These are phyloP conservation scores for Fusarium sp. DNA, from an alignment of 2,329 filamentous ascomycete genomes.

Conservation along the genomic window DNA sequence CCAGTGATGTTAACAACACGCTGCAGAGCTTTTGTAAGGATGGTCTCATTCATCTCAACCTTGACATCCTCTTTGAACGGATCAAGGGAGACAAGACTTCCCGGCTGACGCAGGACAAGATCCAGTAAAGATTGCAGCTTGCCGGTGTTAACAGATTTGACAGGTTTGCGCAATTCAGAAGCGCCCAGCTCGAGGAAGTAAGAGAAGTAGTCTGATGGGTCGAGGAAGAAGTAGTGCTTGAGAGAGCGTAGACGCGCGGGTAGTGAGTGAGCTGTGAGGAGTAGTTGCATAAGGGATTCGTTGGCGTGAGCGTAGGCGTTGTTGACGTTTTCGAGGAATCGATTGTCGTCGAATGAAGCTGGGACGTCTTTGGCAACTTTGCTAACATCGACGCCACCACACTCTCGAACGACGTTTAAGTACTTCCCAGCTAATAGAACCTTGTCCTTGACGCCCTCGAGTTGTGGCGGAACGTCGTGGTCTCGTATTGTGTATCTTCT, in stretches of 20 bases:
- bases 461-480: conserved; percentile 88
- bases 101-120: conserved; percentile 93
- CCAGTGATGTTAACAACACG: conserved; percentile 96
- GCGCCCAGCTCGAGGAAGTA: conserved; percentile 94
- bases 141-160: conserved; percentile 87
- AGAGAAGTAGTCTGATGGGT: conserved; percentile 96
- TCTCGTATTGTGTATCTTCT: conserved; percentile 95
- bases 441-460: conserved; percentile 91
- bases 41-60: conserved; percentile 95
- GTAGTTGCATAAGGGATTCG: conserved; percentile 87
- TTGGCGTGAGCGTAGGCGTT: conserved; percentile 95
- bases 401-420: conserved; percentile 96
- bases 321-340: conserved; percentile 96
- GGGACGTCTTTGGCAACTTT: conserved; percentile 90
- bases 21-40: conserved; percentile 92
- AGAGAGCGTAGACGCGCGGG: conserved; percentile 87
- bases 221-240: conserved; percentile 99
- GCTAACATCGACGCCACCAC: conserved; percentile 93
- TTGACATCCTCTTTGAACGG: conserved; percentile 99
- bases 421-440: conserved; percentile 97
- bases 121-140: conserved; percentile 97
- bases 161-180: conserved; percentile 89
- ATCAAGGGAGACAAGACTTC: conserved; percentile 91
- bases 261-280: conserved; percentile 91
- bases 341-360: conserved; percentile 87